Evolutionary conservation across 768 basidiomycete species (phyloP), one percentile per base, ranked within the genome.

Genomic region (Hypholoma fasciculare): DNA sequence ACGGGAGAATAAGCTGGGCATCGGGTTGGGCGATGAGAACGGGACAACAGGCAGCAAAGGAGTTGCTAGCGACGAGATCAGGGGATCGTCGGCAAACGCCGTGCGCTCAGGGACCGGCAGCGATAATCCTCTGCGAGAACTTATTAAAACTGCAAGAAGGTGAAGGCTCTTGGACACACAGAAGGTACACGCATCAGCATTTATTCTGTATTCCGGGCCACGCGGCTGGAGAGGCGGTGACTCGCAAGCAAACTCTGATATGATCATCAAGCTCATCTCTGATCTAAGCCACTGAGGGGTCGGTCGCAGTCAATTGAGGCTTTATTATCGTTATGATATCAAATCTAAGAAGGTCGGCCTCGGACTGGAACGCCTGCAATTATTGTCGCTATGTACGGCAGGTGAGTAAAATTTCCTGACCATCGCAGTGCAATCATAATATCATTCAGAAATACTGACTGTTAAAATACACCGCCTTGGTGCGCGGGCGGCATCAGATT

Each of bases 1-100:
- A 64, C 88, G 84, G 70, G 88, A 88, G 74, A 90, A 90, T 74
- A 89, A 69, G 72, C 84, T 87, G 77, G 82, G 87, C 88, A 90
- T 89, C 74, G 80, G 68, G 67, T 68, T 60, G 67, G 63, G 65
- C 71, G 72, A 71, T 69, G 74, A 70, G 71, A 67, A 68, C 39
- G 54, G 69, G 64, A 68, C 58, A 65, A 66, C 61, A 63, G 65
- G 59, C 46, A 47, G 52, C 56, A 34, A 49, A 48, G 57, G 52
- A 56, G 59, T 61, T 61, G 64, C 65, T 63, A 59, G 59, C 60
- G 60, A 61, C 63, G 60, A 60, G 60, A 65, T 67, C 67, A 69
- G 61, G 62, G 63, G 56, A 46, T 43, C 26, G 23, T 30, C 65
- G 64, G 67, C 61, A 62, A 58, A 56, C 62, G 53, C 66, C 66